Conservation (phyloP, 129 eudicot genomes). For the Artemisia annua region DNA sequence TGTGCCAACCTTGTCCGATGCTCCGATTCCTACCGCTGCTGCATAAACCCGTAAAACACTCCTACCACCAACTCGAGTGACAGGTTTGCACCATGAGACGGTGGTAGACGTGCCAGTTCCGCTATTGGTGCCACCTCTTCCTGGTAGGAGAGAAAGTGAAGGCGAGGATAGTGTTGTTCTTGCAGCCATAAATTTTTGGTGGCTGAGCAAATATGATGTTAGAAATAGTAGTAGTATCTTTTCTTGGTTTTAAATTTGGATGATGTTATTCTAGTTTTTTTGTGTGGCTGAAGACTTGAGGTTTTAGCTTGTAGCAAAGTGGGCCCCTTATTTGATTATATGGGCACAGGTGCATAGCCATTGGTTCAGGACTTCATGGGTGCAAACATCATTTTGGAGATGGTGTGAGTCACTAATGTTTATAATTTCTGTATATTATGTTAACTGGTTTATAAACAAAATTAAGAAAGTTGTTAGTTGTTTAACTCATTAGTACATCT, state of each 20-base stretch:
- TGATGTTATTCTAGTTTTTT: constrained; percentile 24
- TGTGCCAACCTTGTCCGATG: too few species aligned
- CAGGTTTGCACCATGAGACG: constrained; percentile 19
- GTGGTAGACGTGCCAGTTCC: constrained; percentile 16
- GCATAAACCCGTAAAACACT: constrained; percentile 25
- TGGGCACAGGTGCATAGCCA: too few species aligned
- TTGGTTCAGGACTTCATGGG: too few species aligned
- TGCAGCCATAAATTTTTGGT: constrained; percentile 52
- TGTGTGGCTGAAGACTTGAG: constrained; percentile 22
- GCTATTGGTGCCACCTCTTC: constrained; percentile 30
- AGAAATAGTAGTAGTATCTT: constrained; percentile 19
- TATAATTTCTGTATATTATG: too few species aligned
- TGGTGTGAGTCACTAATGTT: too few species aligned
- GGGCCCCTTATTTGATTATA: too few species aligned
- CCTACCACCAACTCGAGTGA: neutral
- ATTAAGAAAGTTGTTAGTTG: too few species aligned
- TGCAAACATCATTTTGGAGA: too few species aligned
- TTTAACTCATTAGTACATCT: too few species aligned
- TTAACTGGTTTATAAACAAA: too few species aligned
- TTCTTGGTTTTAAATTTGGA: constrained; percentile 17
- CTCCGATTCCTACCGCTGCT: constrained; percentile 28
- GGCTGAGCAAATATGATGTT: constrained; percentile 20
- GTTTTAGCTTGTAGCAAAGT: constrained; percentile 4
- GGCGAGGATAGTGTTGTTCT: constrained; percentile 45
- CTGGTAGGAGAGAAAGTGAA: constrained; percentile 40